Base-by-base conservation (phyloP, 2,329 filamentous ascomycete species). In the Diaporthe capsici region DNA sequence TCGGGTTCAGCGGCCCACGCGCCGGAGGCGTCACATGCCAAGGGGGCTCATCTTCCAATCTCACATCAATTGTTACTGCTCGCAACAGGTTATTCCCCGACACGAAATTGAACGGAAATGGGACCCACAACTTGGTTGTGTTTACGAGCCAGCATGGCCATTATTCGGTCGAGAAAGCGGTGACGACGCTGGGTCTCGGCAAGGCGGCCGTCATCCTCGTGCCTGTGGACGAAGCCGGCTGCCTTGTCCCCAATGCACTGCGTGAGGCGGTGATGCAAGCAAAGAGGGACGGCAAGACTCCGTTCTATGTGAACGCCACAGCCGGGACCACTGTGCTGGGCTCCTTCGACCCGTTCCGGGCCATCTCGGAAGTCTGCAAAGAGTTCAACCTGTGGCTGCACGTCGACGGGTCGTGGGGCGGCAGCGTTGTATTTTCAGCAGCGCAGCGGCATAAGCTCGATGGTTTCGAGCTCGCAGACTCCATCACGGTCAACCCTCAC, bases 241-340 rank as follows among this genome's bases (percentile, higher is more conserved):
- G 91, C 70, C 97, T 98, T 92, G 87, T 91, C 34, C 88, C 93
- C 0, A 81, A 85, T 0, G 90, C 90, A n/a, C 88, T 98, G 12
- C 90, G 93, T 31, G 85, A 87, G 1, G 86, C 92, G 51, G 87
- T 98, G 34, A 68, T 86, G 8, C 87, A 89, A 72, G 92, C 94
- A 31, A 92, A 92, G 80, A 79, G 82, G 0, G 88, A 91, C 70
- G 94, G 94, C 49, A 91, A 92, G 81, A 97, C 94, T 0, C 96
- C 96, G 0, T 93, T 98, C 77, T 98, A 97, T 84, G 94, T 98
- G 82, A 98, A 98, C 82, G 94, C 95, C 8, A 98, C 96, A 0
- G 96, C 96, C 0, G 96, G 96, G n/a, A 98, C 96, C 1, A 98
- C 97, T 0, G 96, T 98, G 4, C 87, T 96, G 77, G 97, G 96